These are phyloP conservation scores for Drosera capensis DNA, from an alignment of 148 eudicot species.

Conservation along the genomic window DNA sequence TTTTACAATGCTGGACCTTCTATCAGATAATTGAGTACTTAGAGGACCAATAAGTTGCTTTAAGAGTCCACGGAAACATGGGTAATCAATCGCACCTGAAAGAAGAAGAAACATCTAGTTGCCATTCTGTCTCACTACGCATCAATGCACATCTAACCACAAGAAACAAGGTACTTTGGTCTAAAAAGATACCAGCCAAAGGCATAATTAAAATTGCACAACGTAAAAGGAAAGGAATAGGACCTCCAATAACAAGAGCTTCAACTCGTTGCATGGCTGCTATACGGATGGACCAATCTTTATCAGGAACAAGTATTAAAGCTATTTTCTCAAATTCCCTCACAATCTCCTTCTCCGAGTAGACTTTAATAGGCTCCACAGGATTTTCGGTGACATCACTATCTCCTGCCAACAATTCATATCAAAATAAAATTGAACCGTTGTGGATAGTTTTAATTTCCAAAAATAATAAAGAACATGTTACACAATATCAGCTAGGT, in stretches of 20 bases:
- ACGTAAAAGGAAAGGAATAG: not conserved
- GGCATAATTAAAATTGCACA: not conserved
- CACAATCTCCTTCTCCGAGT: constrained; percentile 83
- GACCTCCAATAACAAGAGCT: constrained; percentile 94
- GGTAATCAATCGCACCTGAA: constrained; percentile 82
- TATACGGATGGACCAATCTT: constrained; percentile 96
- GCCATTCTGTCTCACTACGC: not conserved
- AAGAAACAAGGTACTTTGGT: not conserved
- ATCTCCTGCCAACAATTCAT: constrained; percentile 56
- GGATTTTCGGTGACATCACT: constrained; percentile 75
- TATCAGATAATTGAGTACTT: constrained; percentile 74
- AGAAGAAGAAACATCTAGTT: constrained; percentile 1
- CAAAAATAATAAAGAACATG: too few relatives aligned
- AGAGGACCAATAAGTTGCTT: constrained; percentile 86
- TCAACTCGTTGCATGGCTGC: constrained; percentile 93
- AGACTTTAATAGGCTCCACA: constrained; percentile 77
- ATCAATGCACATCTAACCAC: too few relatives aligned
- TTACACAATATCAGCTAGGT: too few relatives aligned
- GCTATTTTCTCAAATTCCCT: constrained; percentile 91
- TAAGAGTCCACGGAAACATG: constrained; percentile 78
- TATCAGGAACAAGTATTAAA: constrained; percentile 76
- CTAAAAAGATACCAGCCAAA: constrained; percentile 1
- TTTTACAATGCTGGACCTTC: constrained; percentile 93
- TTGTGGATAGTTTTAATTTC: too few relatives aligned
- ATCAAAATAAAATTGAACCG: too few relatives aligned